Evolutionary conservation across 73 alveolate species (phyloP), one percentile per base, ranked within the genome.

Genomic region (Paraurostyla sp.): DNA sequence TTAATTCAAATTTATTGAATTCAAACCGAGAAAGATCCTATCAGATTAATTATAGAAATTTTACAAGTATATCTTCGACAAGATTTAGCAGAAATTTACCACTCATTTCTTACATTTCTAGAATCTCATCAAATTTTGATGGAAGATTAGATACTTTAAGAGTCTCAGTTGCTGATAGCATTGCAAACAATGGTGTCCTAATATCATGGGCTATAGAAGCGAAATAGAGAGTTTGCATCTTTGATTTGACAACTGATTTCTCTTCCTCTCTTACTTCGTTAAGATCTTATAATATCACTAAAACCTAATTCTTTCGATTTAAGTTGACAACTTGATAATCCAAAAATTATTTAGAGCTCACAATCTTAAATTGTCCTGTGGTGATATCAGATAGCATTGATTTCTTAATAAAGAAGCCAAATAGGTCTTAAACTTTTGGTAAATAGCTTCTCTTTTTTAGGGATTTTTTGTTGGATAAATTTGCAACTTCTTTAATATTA

Each of bases 21-120:
- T 65, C 82, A 65, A 65, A 65, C 25, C 82, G 35, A 18, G 82
- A 65, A 0, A 65, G 36, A 40, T 65, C 82, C 82, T 65, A 65
- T n/a, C 18, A 65, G 18, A 15, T 35, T 35, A 18, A n/a, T 54
- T 54, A 36, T 38, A 13, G 29, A 40, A 36, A 18, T n/a, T 18
- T 65, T 65, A 65, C 82, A 18, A 65, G 42, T 25, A 65, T 65
- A 30, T 65, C 82, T 40, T 65, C 82, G 41, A 65, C 82, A 16
- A 65, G 58, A 38, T 65, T 65, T 58, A 65, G 35, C 23, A 65
- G 36, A 65, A 65, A 65, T 40, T 65, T 65, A 16, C 82, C 56
- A 22, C 82, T 65, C 82, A 65, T 65, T 38, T 65, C 82, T 38
- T 65, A 40, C 82, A 65, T 65, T 40, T 65, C 82, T 4, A 65